A percentile compares a stretch with the other conserved stretches of the same genome.
Conservation (phyloP, 495 filamentous ascomycete species). For the Podospora australis region DNA sequence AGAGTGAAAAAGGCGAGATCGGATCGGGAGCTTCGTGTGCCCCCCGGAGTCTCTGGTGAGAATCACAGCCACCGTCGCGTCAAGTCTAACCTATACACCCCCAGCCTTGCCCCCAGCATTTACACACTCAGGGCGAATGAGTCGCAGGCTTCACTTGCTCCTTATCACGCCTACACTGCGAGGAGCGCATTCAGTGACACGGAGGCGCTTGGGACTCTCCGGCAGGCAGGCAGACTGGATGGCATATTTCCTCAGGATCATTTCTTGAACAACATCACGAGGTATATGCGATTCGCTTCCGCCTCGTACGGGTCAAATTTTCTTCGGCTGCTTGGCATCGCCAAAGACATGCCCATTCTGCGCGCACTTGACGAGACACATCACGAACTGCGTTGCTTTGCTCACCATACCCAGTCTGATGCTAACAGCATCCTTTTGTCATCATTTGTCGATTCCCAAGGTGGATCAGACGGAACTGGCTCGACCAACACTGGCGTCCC, state of each 20-base stretch:
- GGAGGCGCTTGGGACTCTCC: conserved; percentile 48
- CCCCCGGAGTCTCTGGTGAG: conserved; percentile 6
- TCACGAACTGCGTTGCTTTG: conserved; percentile 65
- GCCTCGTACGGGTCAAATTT: conserved; percentile 71
- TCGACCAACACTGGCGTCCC: conserved; percentile 68
- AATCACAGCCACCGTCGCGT: conserved; percentile 29
- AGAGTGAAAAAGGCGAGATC: conserved; percentile 2
- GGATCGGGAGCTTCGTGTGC: conserved; percentile 6
- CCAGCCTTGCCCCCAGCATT: conserved; percentile 63
- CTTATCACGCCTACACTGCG: conserved; percentile 45
- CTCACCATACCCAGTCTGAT: conserved; percentile 61
- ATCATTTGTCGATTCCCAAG: conserved; percentile 68
- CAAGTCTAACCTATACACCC: conserved; percentile 35
- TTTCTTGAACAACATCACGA: conserved; percentile 62
- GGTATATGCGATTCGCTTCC: conserved; percentile 72
- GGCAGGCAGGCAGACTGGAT: conserved; percentile 50
- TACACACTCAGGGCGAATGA: conserved; percentile 62
- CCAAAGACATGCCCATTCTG: conserved; percentile 39
- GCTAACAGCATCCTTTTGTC: conserved; percentile 65
- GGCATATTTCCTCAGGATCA: conserved; percentile 62
- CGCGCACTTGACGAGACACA: conserved; percentile 48
- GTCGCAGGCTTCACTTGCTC: conserved; percentile 57
- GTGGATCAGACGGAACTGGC: conserved; percentile 64
- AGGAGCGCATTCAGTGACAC: conserved; percentile 51
- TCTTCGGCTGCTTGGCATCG: conserved; percentile 62